Base-by-base conservation (phyloP, 139 green algal species). In the Picochlorum sp. region DNA sequence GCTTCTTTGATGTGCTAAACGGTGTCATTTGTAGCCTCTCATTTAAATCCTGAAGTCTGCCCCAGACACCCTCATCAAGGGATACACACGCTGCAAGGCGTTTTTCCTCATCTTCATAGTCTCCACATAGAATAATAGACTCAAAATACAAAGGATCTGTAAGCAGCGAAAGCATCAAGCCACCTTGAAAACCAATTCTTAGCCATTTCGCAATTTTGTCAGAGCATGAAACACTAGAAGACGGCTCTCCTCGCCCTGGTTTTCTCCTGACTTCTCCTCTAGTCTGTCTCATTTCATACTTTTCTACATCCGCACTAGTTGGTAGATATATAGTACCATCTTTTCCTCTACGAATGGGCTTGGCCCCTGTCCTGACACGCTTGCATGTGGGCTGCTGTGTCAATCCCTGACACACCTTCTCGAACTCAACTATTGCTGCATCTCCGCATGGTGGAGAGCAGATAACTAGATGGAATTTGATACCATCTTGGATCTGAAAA, bases 131-230 rank as follows among this genome's bases (percentile, higher is more conserved):
- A 0, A 65, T 66, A 32, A 95, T 10, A 3, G 52, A 47, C 30
- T 43, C 6, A 14, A 91, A 51, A 49, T 61, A 58, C n/a, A 96
- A 59, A 1, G 89, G 87, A 4, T 36, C 43, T 2, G 28, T 39
- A 43, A 96, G 58, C 5, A 90, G 20, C 8, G 45, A 31, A 2
- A 59, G 62, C 40, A 96, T 73, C 50, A 93, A 76, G 1, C 57
- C 60, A 14, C 83, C 84, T 72, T 88, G 55, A 40, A 40, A 16
- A 13, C 91, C 89, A 4, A 96, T 61, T 41, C 82, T 61, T 12
- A 45, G 51, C 89, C 90, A 96, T 20, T 81, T 74, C 1, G 86
- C 80, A 24, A 97, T 69, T 83, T 98, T 98, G 74, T 98, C 91
- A 64, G 79, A 92, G 81, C 91, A 98, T 62, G 79, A 91, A 64